These are phyloP conservation scores for Phoenix dactylifera DNA, from an alignment of 176 grass and related monocot species.

Conservation along the genomic window DNA sequence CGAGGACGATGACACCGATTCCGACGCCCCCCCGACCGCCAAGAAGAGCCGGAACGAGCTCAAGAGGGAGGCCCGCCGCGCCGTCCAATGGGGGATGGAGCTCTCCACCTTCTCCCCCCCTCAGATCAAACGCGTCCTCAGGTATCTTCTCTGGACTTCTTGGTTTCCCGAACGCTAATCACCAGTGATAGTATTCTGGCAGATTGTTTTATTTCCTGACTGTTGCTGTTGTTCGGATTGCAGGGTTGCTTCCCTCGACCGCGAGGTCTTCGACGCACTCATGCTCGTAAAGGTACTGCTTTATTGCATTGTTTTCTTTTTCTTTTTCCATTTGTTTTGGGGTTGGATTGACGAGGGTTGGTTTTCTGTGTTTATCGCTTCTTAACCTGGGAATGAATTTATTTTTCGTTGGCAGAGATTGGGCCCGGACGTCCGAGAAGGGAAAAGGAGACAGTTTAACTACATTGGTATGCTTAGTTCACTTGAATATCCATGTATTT, in stretches of 20 bases:
- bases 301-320: background rate
- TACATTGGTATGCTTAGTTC: slow-evolving; percentile 54
- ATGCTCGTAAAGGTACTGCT: slow-evolving; percentile 67
- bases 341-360: background rate
- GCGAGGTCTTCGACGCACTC: slow-evolving; percentile 73
- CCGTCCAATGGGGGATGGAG: slow-evolving; percentile 76
- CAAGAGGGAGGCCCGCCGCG: slow-evolving; percentile 74
- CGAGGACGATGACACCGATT: slow-evolving; percentile 26
- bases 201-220: too few relatives aligned
- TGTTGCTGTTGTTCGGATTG: slow-evolving; percentile 5
- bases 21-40: background rate
- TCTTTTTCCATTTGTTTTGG: background rate
- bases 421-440: slow-evolving; percentile 74
- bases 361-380: slow-evolving; percentile 1
- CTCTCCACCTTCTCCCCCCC: slow-evolving; percentile 57
- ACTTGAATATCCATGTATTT: background rate
- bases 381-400: background rate
- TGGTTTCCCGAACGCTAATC: too few relatives aligned
- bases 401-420: slow-evolving; percentile 44
- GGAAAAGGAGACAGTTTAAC: slow-evolving; percentile 87
- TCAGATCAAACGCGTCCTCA: slow-evolving; percentile 81
- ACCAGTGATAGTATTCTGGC: too few relatives aligned
- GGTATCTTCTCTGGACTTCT: slow-evolving; percentile 13
- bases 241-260: slow-evolving; percentile 65
- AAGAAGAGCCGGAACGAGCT: slow-evolving; percentile 72